These are phyloP conservation scores for Pholiota conissans DNA, from an alignment of 768 basidiomycete species.

Conservation along the genomic window DNA sequence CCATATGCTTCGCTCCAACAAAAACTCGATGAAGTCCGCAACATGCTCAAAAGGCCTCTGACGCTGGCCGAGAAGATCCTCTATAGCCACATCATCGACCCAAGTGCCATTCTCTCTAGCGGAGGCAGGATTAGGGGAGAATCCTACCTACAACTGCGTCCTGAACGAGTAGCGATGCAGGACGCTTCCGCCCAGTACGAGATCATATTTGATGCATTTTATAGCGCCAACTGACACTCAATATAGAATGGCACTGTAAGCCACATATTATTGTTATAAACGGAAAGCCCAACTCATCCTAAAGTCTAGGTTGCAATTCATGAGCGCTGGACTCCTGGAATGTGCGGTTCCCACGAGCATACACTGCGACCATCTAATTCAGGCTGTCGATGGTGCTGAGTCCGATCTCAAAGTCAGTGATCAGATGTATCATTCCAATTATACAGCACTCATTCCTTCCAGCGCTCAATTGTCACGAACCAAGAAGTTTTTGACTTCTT, in stretches of 20 bases:
- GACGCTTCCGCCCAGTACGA: conserved; percentile 89
- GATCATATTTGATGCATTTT: not conserved
- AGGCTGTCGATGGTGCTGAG: conserved; percentile 87
- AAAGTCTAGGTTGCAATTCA: conserved; percentile 80
- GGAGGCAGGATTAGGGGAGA: conserved; percentile 79
- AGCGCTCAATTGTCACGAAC: conserved; percentile 86
- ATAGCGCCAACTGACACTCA: conserved; percentile 12
- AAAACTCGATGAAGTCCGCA: conserved; percentile 70
- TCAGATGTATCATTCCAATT: not conserved
- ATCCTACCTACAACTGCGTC: conserved; percentile 85
- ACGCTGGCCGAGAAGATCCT: conserved; percentile 98
- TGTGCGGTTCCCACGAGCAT: conserved; percentile 90
- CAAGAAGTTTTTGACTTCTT: conserved; percentile 98
- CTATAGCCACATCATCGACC: conserved; percentile 87
- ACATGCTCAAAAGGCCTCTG: conserved; percentile 74
- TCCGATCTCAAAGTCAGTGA: conserved; percentile 72
- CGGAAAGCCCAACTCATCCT: not conserved
- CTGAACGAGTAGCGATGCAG: conserved; percentile 97
- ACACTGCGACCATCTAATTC: conserved; percentile 98
- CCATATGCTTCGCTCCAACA: conserved; percentile 73
- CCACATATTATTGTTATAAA: not conserved
- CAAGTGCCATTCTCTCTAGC: conserved; percentile 64
- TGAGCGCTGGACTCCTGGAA: conserved; percentile 87
- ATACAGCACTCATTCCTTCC: conserved; percentile 4
- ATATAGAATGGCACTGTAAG: conserved; percentile 80